Base-by-base conservation (phyloP, 352 stramenopile species). In the Globisporangium solare region DNA sequence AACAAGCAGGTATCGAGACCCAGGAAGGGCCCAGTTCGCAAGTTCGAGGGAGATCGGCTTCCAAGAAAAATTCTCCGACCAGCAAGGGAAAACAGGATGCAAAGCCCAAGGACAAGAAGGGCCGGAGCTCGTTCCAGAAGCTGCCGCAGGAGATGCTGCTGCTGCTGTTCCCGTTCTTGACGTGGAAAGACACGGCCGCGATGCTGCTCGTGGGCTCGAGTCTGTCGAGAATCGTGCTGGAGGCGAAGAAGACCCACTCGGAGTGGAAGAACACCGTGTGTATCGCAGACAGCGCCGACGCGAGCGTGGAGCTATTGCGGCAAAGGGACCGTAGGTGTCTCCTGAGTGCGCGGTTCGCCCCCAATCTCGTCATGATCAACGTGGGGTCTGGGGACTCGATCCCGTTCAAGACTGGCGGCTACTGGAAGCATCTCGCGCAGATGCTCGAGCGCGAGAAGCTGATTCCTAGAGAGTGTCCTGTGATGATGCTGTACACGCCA, bases 81-180 rank as follows among this genome's bases (percentile, higher is more conserved):
- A 35, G 27, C 10, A 43, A 43, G 12, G 13, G 39, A 17, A 15
- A 43, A n/a, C 13, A 15, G 1, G 12, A 3, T 13, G 12, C 39
- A n/a, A 43, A 43, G 7, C 22, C 31, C 22, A 39, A 47, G 51
- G 13, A 39, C 24, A 54, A 21, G 37, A 47, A 41, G 40, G 2
- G 3, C 27, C 27, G 3, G 10, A 35, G 27, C 65, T 20, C 47
- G 18, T 24, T 63, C 46, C 46, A 67, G 15, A 45, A 51, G 24
- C 58, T 88, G n/a, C 71, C 74, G 2, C 40, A 57, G 27, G 77
- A 88, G 37, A 56, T 88, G 22, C 64, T 78, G 51, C 66, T 64
- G 50, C 67, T 56, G 46, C 41, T 88, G 17, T 53, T 83, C 48
- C 64, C 60, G 43, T 76, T 79, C 20, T 42, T 88, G 42, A 68